Evolutionary conservation across 352 stramenopile species (phyloP).

Genomic region (Phytophthora nicotianae): DNA sequence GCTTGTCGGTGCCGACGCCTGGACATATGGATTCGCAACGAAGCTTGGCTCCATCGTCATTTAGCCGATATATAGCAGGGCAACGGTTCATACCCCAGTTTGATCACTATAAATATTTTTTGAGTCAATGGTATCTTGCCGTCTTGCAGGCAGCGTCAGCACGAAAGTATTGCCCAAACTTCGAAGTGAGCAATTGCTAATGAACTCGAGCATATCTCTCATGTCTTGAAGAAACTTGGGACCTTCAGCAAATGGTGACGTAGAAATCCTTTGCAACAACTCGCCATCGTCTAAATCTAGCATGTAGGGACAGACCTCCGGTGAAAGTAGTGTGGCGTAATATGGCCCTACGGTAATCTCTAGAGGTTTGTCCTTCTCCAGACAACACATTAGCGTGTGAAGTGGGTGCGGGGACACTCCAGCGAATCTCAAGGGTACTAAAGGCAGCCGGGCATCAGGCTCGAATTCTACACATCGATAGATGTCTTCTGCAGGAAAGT

Average conservation of each 20-base stretch:
- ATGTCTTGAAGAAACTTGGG: conserved; percentile 42
- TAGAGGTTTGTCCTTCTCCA: conserved; percentile 20
- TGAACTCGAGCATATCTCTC: conserved; percentile 34
- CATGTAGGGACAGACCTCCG: conserved; percentile 21
- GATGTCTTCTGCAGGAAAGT: conserved; percentile 27
- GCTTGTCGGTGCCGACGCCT: conserved; percentile 40
- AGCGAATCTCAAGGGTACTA: conserved; percentile 28
- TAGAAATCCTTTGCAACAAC: conserved; percentile 31
- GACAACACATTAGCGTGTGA: conserved; percentile 29
- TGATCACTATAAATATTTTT: conserved; percentile 12
- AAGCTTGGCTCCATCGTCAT: conserved; percentile 62
- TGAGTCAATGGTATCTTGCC: neutral
- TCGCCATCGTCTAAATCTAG: conserved; percentile 26
- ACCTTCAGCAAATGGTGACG: conserved; percentile 33
- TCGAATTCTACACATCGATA: conserved; percentile 31
- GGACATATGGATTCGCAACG: conserved; percentile 56
- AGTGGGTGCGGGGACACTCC: conserved; percentile 23
- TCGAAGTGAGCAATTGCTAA: conserved; percentile 25
- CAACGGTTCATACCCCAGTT: neutral
- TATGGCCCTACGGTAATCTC: conserved; percentile 28
- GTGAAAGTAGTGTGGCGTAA: conserved; percentile 18
- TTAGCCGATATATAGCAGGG: neutral
- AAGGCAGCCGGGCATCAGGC: conserved; percentile 18
- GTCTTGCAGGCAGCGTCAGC: conserved; percentile 11
- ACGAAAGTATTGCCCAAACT: conserved; percentile 18